phyloP scores from a whole-genome alignment of 345 rosid species.

The Moricandia moricandioides region DNA sequence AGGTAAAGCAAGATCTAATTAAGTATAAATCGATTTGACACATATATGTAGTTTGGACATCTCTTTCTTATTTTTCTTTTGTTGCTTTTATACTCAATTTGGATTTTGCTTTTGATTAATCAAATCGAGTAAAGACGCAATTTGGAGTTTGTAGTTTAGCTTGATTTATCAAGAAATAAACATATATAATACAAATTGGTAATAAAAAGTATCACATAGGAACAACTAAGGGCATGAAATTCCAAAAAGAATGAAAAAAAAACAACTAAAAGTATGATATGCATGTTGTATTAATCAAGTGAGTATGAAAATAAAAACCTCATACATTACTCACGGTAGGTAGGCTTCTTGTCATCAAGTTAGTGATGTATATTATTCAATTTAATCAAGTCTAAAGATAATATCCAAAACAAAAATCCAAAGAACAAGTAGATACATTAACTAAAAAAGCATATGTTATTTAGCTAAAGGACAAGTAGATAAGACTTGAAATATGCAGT shows the following conservation, averaged over 20 bases:
- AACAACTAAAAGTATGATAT: neutral
- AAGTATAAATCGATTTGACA: neutral
- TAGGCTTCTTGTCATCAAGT: conserved; percentile 5
- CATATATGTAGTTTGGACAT: too few relatives aligned
- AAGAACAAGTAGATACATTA: neutral
- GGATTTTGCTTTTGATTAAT: neutral
- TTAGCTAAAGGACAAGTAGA: conserved; percentile 27
- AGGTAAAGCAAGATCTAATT: neutral
- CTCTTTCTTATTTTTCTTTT: too few relatives aligned
- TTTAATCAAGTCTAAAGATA: neutral
- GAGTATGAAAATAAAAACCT: neutral
- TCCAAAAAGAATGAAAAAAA: neutral
- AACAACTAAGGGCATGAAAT: neutral
- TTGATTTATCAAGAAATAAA: neutral
- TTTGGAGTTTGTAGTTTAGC: neutral
- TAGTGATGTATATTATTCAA: neutral
- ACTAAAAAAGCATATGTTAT: neutral
- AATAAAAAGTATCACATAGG: neutral
- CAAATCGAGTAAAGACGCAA: conserved; percentile 5
- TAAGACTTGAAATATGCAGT: conserved; percentile 28
- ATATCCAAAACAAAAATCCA: neutral
- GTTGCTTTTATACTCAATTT: too few relatives aligned
- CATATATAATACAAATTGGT: neutral
- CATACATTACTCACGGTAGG: conserved; percentile 5
- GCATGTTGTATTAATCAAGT: neutral